Evolutionary conservation across 2,329 filamentous ascomycete species (phyloP), one percentile per base, ranked within the genome.

Genomic region (Venturia carpophila): DNA sequence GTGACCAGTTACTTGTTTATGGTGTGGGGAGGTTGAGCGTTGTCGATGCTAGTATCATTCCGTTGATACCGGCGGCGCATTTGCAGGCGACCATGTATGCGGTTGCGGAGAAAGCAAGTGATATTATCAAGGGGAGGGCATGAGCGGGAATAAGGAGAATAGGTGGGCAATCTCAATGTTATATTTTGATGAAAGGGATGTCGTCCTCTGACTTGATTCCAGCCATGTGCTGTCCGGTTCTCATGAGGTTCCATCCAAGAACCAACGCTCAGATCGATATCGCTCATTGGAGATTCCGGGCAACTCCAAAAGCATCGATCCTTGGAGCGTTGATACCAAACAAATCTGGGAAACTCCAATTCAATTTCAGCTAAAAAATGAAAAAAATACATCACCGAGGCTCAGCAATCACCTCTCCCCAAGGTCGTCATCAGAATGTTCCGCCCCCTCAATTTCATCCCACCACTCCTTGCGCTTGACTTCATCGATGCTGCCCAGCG

Each of bases 81-180:
- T 64, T 75, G 64, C 72, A 68, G 42, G 69, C 70, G 13, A 75
- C 69, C n/a, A 68, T 77, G 2, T 76, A 76, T 67, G 75, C 75
- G 13, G 65, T 76, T 65, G 74, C 74, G 34, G 74, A 74, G 60
- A 75, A 69, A 67, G 71, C 45, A n/a, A n/a, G 19, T 19, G 45
- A 24, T 49, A 21, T 49, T 7, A 21, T 49, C n/a, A 49, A 49
- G 10, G 45, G 1, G n/a, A 49, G 45, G 45, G 45, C 45, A n/a
- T 49, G n/a, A 21, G 43, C 11, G 37, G 37, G 37, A 39, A 39
- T 5, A 11, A 39, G 37, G 37, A 11, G 37, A 39, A 11, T n/a
- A n/a, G 3, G 39, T 2, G 39, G 39, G 39, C 4, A 41, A 34
- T 34, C 3, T 6, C 6, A 34, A 34, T 34, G 30, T 34, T 34